Percentiles rank a stretch among this genome's conserved stretches.
phyloP scores from a whole-genome alignment of 2,329 filamentous ascomycete species.

The Cladosporium austrohemisphaericum region DNA sequence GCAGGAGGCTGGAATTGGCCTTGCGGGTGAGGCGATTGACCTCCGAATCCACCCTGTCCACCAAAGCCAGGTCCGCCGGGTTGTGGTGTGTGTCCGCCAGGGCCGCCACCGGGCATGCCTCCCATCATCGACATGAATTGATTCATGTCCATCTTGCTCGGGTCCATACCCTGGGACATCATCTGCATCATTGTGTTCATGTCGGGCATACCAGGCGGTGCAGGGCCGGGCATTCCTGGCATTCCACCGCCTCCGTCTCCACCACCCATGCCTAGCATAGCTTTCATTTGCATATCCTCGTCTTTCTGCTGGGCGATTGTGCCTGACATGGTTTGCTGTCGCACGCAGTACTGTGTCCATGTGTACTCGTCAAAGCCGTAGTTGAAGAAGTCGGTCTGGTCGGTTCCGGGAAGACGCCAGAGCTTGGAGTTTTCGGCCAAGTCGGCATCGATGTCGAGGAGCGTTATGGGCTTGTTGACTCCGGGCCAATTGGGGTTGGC shows the following conservation, averaged over 20 bases:
- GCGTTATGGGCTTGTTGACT: slow-evolving; percentile 68
- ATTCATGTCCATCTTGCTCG: slow-evolving; percentile 51
- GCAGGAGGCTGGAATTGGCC: slow-evolving; percentile 12
- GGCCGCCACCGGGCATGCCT: slow-evolving; percentile 35
- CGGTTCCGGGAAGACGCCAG: slow-evolving; percentile 90
- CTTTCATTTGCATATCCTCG: slow-evolving; percentile 58
- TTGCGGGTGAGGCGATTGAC: slow-evolving; percentile 5
- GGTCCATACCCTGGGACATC: slow-evolving; percentile 51
- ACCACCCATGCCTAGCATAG: slow-evolving; percentile 49
- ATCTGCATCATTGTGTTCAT: slow-evolving; percentile 57
- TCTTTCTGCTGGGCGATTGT: slow-evolving; percentile 80
- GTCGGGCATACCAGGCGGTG: slow-evolving; percentile 41
- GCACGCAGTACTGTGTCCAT: slow-evolving; percentile 89
- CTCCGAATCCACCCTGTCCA: slow-evolving; percentile 15
- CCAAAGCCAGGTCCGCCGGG: slow-evolving; percentile 22
- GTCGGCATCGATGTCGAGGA: slow-evolving; percentile 51
- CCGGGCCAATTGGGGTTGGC: slow-evolving; percentile 56
- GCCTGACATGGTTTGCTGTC: slow-evolving; percentile 74
- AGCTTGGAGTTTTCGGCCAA: slow-evolving; percentile 74
- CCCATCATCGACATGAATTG: slow-evolving; percentile 52
- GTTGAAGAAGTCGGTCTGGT: slow-evolving; percentile 97
- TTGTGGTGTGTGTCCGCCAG: slow-evolving; percentile 14
- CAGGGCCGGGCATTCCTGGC: slow-evolving; percentile 38
- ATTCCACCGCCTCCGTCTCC: slow-evolving; percentile 36
- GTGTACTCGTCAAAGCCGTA: slow-evolving; percentile 99